Base-by-base conservation (phyloP, 2,329 filamentous ascomycete species). In the Fusarium acutatum region DNA sequence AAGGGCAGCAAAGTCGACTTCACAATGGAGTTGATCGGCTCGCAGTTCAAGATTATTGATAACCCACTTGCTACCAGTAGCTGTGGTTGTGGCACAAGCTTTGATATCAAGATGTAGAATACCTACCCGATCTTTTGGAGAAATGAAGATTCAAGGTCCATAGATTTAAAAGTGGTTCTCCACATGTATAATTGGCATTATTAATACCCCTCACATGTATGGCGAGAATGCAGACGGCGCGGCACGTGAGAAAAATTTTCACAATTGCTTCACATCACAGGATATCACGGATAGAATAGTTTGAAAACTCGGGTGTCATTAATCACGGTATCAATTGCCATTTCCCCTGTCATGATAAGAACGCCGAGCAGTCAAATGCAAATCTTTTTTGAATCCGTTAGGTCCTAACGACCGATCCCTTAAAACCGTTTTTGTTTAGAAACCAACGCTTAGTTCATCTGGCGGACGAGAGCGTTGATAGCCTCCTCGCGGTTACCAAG, bases 401-500 rank as follows among this genome's bases (percentile, higher is more conserved):
- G 72, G 61, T 77, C 75, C 73, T 75, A 78, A 63, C 71, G 68
- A 79, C 77, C 77, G 75, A 67, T 74, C 69, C 78, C 74, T 69
- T 75, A 59, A 75, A 73, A 67, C 64, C 65, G 61, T 57, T 76
- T 75, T 71, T 62, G 12, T 60, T 26, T 26, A 34, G 47, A 59
- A 57, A 50, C 30, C 71, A 57, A 49, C 67, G 58, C 60, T 75
- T 97, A 99, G 91, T 98, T 98, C 96, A 98, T 98, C 89, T 97
- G 94, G 86, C 94, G 92, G 89, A 99, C 93, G 83, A 98, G 91
- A 81, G 87, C 89, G 87, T 98, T 98, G 91, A 98, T 98, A 88
- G 95, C 92, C 82, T 98, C 95, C 90, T 99, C 96, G 79, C 96
- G 93, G 92, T 99, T 98, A 85, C 96, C 96, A 80, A 97, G 89